Evolutionary conservation across 345 rosid genomes (phyloP).

Genomic region (Salix purpurea): DNA sequence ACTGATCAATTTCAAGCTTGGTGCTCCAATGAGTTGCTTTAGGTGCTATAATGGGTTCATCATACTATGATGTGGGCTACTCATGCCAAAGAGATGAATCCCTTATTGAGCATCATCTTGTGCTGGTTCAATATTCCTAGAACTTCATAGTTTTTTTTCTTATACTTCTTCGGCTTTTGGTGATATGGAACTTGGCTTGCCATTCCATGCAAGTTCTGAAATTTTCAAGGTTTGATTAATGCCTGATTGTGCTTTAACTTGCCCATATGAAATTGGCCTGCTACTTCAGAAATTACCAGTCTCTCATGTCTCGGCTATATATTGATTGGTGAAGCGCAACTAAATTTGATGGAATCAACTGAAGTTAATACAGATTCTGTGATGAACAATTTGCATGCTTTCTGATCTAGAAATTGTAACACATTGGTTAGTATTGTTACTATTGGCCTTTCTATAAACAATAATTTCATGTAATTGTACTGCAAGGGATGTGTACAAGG

Average conservation of each 20-base stretch:
- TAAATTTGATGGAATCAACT: background rate
- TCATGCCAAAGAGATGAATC: background rate
- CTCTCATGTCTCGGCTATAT: background rate
- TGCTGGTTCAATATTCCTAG: background rate
- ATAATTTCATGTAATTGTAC: conserved; percentile 4
- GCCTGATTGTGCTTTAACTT: background rate
- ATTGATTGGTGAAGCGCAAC: background rate
- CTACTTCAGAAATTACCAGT: background rate
- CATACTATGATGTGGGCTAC: background rate
- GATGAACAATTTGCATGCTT: background rate
- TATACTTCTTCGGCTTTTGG: background rate
- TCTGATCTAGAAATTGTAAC: background rate
- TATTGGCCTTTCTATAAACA: background rate
- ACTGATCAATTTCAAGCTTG: background rate
- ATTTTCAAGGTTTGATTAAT: background rate
- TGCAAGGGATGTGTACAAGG: background rate
- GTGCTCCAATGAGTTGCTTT: too few relatives aligned
- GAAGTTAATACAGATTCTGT: background rate
- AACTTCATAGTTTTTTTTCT: background rate
- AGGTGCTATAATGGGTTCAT: background rate
- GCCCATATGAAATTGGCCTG: background rate
- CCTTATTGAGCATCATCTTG: background rate
- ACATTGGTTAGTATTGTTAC: background rate
- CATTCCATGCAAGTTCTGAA: background rate
- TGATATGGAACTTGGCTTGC: background rate